Base-by-base conservation (phyloP, 495 filamentous ascomycete genomes). In the Neurospora sp. region DNA sequence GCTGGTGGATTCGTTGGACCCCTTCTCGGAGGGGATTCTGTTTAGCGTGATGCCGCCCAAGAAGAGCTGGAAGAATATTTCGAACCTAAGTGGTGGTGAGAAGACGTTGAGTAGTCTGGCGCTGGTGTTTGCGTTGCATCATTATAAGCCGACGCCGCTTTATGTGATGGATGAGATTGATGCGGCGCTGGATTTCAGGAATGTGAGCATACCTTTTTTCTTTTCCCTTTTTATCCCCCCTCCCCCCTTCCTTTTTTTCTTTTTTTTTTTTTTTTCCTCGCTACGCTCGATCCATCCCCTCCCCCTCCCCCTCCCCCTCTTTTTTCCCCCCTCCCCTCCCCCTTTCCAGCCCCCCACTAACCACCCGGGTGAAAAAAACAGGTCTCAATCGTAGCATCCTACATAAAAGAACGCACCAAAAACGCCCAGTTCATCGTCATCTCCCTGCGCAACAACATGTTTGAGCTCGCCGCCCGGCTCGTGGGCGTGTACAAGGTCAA, bases 101-200 rank as follows among this genome's bases (percentile, higher is more conserved):
- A 99, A 99, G 87, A 99, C 96, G 72, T 83, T 99, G 74, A 96
- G 92, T 74, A 94, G 91, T 85, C 84, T 99, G 83, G 96, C 96
- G 71, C 83, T 99, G 74, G 96, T 99, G 46, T 99, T 99, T 85
- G 96, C 96, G 66, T 81, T 99, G 78, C 96, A 99, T 83, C 96
- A 98, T 79, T 99, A 97, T 79, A 97, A 97, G 84, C 96, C 96
- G 8, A 99, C 96, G 48, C 96, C 96, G 73, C 82, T 99, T 73
- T 99, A 99, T 82, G 96, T 99, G 71, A 99, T 99, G 96, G 96
- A 99, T 82, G 96, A 99, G 85, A 99, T 99, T 83, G 96, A 99
- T 83, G 96, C 96, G 20, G 96, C 96, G 40, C 79, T 99, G 86
- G 96, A 99, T 85, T 99, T 99, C 86, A 85, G 94, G 80, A 99